These are phyloP conservation scores for Herpetomonas samuelpessoai DNA, from an alignment of 208 protist genomes.

Conservation along the genomic window DNA sequence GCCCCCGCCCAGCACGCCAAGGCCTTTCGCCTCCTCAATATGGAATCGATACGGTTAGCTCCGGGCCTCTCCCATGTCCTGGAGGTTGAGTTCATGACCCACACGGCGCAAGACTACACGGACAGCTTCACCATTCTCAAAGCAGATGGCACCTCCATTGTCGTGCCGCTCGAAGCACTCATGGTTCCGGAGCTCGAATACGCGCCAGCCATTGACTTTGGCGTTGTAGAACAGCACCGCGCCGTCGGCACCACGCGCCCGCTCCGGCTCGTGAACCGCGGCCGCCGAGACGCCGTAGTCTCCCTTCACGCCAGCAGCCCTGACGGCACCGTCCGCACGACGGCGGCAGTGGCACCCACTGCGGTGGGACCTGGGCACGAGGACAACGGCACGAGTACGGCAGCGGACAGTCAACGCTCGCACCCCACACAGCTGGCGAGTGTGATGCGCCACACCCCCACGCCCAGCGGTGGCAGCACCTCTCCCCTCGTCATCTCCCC, in stretches of 20 bases:
- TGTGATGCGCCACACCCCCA: background rate
- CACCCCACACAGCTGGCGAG: background rate
- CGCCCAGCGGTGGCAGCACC: background rate
- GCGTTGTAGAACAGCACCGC: constrained; percentile 64
- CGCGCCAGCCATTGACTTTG: constrained; percentile 52
- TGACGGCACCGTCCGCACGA: background rate
- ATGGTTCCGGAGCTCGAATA: constrained; percentile 69
- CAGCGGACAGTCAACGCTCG: background rate
- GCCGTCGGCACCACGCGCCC: constrained; percentile 25
- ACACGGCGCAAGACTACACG: constrained; percentile 58
- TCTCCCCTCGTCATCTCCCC: constrained; percentile 34
- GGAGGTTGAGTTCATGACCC: constrained; percentile 85
- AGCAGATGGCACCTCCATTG: constrained; percentile 49
- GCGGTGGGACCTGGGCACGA: background rate
- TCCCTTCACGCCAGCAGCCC: constrained; percentile 13
- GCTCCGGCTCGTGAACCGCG: constrained; percentile 67
- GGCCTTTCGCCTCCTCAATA: constrained; percentile 70
- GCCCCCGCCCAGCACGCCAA: constrained; percentile 40
- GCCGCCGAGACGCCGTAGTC: constrained; percentile 56
- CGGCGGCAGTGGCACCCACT: background rate
- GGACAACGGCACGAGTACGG: background rate
- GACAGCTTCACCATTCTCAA: constrained; percentile 76
- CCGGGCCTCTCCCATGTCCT: constrained; percentile 69
- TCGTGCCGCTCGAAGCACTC: constrained; percentile 64
- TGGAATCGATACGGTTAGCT: constrained; percentile 59